A percentile compares a stretch with the other conserved stretches of the same genome.
These are phyloP conservation scores for Naganishia vaughanmartiniae DNA, from an alignment of 768 basidiomycete genomes.

Conservation along the genomic window DNA sequence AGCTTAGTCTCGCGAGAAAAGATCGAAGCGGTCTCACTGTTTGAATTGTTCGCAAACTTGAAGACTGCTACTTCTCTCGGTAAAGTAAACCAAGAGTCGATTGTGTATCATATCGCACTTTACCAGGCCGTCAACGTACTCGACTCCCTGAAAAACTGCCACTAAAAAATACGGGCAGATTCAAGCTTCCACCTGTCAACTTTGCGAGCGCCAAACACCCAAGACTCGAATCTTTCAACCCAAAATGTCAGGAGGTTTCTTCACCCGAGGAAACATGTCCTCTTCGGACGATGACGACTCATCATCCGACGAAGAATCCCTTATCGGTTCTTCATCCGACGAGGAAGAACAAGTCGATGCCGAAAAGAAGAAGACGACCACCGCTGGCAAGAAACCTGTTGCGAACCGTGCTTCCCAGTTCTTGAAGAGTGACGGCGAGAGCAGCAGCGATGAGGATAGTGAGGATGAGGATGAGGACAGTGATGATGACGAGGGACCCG, in stretches of 20 bases:
- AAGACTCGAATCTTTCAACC: slow-evolving; percentile 11
- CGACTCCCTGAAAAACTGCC: neutral
- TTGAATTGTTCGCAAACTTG: neutral
- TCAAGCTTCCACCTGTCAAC: neutral
- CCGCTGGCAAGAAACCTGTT: slow-evolving; percentile 9
- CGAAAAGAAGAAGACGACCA: slow-evolving; percentile 15
- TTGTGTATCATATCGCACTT: neutral
- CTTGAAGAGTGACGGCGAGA: slow-evolving; percentile 57
- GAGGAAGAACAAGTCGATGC: slow-evolving; percentile 38
- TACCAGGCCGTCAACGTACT: neutral
- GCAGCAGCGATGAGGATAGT: slow-evolving; percentile 55
- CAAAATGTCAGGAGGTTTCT: slow-evolving; percentile 49
- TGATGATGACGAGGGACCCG: slow-evolving; percentile 55
- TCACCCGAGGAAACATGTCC: slow-evolving; percentile 41
- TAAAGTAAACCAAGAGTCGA: neutral
- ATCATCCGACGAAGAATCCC: slow-evolving; percentile 48
- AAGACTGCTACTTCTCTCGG: neutral
- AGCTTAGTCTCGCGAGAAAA: neutral
- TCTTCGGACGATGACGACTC: slow-evolving; percentile 43
- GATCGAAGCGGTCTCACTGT: slow-evolving; percentile 9
- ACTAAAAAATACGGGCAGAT: neutral
- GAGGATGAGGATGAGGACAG: slow-evolving; percentile 55
- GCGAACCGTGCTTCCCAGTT: neutral
- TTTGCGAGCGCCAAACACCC: neutral
- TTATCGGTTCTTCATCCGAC: slow-evolving; percentile 46